Base-by-base conservation (phyloP, 352 stramenopile genomes). In the Globisporangium ultimum region DNA sequence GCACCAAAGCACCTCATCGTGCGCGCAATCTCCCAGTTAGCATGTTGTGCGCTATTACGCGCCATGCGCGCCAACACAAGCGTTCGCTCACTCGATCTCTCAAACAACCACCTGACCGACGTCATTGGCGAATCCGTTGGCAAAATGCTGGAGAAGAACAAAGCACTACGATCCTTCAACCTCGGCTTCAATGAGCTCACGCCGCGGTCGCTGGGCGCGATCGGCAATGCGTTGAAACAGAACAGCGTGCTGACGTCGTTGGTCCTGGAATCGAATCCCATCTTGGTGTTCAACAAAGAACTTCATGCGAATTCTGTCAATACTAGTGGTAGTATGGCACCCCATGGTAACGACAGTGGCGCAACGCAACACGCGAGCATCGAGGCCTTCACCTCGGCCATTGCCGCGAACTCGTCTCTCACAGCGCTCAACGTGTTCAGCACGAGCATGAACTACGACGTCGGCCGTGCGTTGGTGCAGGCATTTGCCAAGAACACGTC, bases 91-190 rank as follows among this genome's bases (percentile, higher is more conserved):
- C 58, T 91, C 24, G 81, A 91, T n/a, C 34, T 91, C 12, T 77
- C 72, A 4, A 84, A 84, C 63, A 89, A 88, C 59, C 38, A 54
- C 2, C 71, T 91, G 12, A 68, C 58, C 9, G 81, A 89, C 41
- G 49, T 64, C 7, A 55, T 87, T 14, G 71, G 62, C 13, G 61
- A 63, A 10, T 61, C 71, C 0, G 51, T 88, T 10, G 67, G 69
- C 10, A 84, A 82, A 47, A 78, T 89, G 77, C 21, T 91, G n/a
- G 58, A 68, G 14, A 54, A 64, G 13, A 91, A 91, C 70, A 79
- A 78, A 56, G 66, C 55, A 20, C 56, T 91, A 17, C 68, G 64
- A 17, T 66, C 68, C 8, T 66, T 91, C 22, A 76, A 88, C 55
- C 49, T 91, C n/a, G 68, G 73, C 3, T 80, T 77, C 42, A 91